These are phyloP conservation scores for Curvularia hawaiiensis DNA, from an alignment of 2,329 filamentous ascomycete genomes.

Conservation along the genomic window DNA sequence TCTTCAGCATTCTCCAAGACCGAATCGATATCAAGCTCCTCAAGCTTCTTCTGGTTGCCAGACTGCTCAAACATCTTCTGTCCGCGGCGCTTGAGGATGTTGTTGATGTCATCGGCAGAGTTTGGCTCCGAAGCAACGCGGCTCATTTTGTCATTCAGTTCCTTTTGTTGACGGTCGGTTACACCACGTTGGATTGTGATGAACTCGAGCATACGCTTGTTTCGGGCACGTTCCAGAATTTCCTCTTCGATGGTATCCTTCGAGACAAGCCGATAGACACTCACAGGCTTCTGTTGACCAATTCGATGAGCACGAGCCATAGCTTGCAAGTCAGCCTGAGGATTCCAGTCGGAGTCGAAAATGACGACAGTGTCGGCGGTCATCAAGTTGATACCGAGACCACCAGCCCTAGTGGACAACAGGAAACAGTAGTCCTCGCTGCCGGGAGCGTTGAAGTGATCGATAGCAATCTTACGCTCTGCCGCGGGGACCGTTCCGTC, in stretches of 20 bases:
- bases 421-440: constrained; percentile 97
- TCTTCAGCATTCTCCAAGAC: constrained; percentile 97
- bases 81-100: constrained; percentile 95
- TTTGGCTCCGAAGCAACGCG: constrained; percentile 77
- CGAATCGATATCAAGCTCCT: constrained; percentile 96
- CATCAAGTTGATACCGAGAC: constrained; percentile 98
- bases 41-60: constrained; percentile 93
- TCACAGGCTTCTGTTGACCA: constrained; percentile 94
- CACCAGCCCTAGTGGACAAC: constrained; percentile 91
- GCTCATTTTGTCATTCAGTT: constrained; percentile 71
- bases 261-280: constrained; percentile 93
- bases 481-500: constrained; percentile 93
- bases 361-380: constrained; percentile 97
- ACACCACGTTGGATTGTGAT: constrained; percentile 97
- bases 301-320: constrained; percentile 99
- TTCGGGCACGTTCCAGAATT: constrained; percentile 91
- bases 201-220: constrained; percentile 97
- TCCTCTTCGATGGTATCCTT: constrained; percentile 99
- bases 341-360: constrained; percentile 99
- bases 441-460: constrained; percentile 96
- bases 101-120: constrained; percentile 92
- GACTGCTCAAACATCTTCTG: constrained; percentile 99
- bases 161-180: constrained; percentile 88
- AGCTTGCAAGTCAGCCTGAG: constrained; percentile 94
- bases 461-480: constrained; percentile 89